Conservation (phyloP, 2,329 filamentous ascomycete species). For the Clonostachys rhizophaga region DNA sequence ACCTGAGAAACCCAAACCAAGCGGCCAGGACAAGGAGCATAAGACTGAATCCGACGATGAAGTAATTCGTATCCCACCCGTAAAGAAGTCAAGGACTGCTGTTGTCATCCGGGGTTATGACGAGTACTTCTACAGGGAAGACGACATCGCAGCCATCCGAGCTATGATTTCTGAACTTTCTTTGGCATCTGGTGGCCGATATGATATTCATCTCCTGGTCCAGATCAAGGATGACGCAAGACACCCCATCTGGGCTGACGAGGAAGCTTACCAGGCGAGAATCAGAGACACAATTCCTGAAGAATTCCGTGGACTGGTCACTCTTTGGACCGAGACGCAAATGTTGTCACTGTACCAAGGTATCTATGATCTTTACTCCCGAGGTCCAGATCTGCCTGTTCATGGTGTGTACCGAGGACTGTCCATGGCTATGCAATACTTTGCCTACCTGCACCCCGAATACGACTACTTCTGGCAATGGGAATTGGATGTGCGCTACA, state of each 20-base stretch:
- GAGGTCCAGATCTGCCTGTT: slow-evolving; percentile 65
- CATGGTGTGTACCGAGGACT: slow-evolving; percentile 91
- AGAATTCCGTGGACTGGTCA: slow-evolving; percentile 86
- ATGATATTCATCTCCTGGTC: slow-evolving; percentile 80
- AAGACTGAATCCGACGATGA: background rate
- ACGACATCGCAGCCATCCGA: slow-evolving; percentile 77
- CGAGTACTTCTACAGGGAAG: slow-evolving; percentile 71
- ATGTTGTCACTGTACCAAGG: slow-evolving; percentile 89
- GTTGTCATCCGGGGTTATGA: slow-evolving; percentile 81
- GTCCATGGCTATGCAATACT: slow-evolving; percentile 93
- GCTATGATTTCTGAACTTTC: slow-evolving; percentile 80
- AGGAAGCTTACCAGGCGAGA: slow-evolving; percentile 61
- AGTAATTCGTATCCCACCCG: slow-evolving; percentile 1
- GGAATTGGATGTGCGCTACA: slow-evolving; percentile 92
- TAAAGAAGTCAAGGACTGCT: slow-evolving; percentile 49
- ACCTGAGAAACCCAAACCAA: background rate
- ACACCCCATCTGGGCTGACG: slow-evolving; percentile 74
- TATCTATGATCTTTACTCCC: slow-evolving; percentile 70
- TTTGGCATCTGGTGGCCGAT: slow-evolving; percentile 77
- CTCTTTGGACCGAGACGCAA: slow-evolving; percentile 89
- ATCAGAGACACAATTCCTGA: slow-evolving; percentile 67
- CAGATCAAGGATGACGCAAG: slow-evolving; percentile 75
- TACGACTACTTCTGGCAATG: slow-evolving; percentile 93
- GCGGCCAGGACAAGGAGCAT: background rate
- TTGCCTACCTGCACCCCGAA: slow-evolving; percentile 81